Evolutionary conservation across 2,329 filamentous ascomycete genomes (phyloP), one percentile per base, ranked within the genome.

Genomic region (Paraphaeosphaeria sporulosa): DNA sequence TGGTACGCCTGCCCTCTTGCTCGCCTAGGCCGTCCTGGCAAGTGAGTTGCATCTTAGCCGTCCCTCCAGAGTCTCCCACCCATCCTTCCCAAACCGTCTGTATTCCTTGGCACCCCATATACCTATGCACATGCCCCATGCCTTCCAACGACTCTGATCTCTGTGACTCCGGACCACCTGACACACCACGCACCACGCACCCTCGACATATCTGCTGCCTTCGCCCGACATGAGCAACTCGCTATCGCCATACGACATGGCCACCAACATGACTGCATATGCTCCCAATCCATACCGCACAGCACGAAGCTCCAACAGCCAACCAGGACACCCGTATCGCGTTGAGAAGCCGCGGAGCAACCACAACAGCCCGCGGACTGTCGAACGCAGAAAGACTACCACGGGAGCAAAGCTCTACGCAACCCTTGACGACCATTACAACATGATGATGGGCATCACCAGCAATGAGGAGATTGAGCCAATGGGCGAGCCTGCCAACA

Each of bases 271-370:
- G 61, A 72, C 73, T 23, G 55, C 64, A 59, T 69, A 71, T 32
- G 70, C 72, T 66, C 59, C 71, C 44, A 63, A 64, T 56, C 61
- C 74, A 32, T 71, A 71, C 47, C 72, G 76, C 50, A 63, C 70
- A 46, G 76, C 76, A 21, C 71, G 76, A 46, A 71, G 68, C 65
- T 76, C 75, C 19, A 66, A 50, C 46, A 72, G 65, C 57, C 72
- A 73, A 57, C 55, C 61, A 52, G 58, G 63, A 57, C 73, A 74
- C n/a, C 68, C 75, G 17, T 73, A 74, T 51, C 74, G 77, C 23
- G 62, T 79, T 44, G 76, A 78, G 58, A 79, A 79, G 67, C 75
- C 77, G 25, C 74, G 70, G 62, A 79, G 76, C 65, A 72, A 71
- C 54, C 75, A 79, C 66, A 76, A 74, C 64, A 79, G 76, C 59